These are phyloP conservation scores for Simmondsia chinensis DNA, from an alignment of 148 eudicot genomes.

Conservation along the genomic window DNA sequence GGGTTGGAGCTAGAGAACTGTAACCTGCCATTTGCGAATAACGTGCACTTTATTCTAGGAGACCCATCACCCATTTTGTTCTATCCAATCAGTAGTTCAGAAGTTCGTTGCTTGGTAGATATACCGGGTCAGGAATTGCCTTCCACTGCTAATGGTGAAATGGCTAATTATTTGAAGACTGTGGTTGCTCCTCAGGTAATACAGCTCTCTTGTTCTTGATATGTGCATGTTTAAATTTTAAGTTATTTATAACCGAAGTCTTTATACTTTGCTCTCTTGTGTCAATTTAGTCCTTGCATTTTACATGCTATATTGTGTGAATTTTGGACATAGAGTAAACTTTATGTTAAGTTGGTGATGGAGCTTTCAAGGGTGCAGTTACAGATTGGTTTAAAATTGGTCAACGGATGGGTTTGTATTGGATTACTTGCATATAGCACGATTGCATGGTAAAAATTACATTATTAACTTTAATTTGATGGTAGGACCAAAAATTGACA, in stretches of 20 bases:
- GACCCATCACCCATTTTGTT: constrained; percentile 68
- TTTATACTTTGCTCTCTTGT: background rate
- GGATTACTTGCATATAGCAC: too few species aligned
- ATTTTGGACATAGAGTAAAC: too few species aligned
- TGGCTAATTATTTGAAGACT: constrained; percentile 58
- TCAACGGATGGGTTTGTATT: too few species aligned
- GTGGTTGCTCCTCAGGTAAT: constrained; percentile 67
- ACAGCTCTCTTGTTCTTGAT: too few species aligned
- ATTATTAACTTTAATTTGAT: too few species aligned
- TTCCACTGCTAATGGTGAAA: constrained; percentile 65
- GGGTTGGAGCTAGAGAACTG: constrained; percentile 67
- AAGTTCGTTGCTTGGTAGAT: constrained; percentile 70
- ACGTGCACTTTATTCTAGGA: constrained; percentile 67
- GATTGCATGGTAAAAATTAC: too few species aligned
- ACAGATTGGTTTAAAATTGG: too few species aligned
- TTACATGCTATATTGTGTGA: too few species aligned
- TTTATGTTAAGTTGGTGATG: too few species aligned
- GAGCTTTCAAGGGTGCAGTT: too few species aligned
- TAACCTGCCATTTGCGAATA: constrained; percentile 42
- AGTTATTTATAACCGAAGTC: background rate
- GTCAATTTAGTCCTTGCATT: too few species aligned
- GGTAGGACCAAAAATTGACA: too few species aligned
- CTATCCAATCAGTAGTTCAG: constrained; percentile 63
- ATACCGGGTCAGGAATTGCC: constrained; percentile 68
- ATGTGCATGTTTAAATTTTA: background rate